Base-by-base conservation (phyloP, 1,139 yeast species). In the Suhomyces chickasaworum region DNA sequence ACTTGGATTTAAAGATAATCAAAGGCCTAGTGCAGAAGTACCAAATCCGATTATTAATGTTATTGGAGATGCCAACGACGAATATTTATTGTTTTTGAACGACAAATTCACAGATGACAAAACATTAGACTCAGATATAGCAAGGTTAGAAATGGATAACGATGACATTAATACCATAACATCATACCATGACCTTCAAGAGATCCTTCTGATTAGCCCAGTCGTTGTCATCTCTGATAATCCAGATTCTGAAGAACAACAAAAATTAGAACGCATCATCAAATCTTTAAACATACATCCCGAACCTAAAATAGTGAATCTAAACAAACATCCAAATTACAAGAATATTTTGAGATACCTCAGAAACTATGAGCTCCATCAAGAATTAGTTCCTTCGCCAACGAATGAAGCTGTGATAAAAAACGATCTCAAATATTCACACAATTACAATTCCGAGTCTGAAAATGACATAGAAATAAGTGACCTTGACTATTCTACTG, bases 271-370 rank as follows among this genome's bases (percentile, higher is more conserved):
- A 22, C 60, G 62, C 9, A 52, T 68, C 23, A 48, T 55, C 15
- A 41, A 46, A 18, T 55, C 53, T 21, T 49, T 67, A 15, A 56
- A 56, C 45, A 64, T 69, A 23, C 60, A 57, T n/a, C 74, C 74
- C 0, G 71, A 68, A 47, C 66, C 72, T 15, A 60, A 61, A 44
- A 52, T 60, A 3, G 65, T 68, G 4, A 58, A 66, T 43, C 57
- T 69, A 42, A 56, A 54, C 15, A 67, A 63, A 45, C 74, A 69
- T 49, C 74, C 74, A 15, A 63, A 66, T 45, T 60, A 60, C 45
- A 40, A 53, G 3, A 55, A 57, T 20, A 61, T 69, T 21, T 49
- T 63, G 37, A 50, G 52, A 3, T 68, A 68, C 49, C 58, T 69
- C 42, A 56, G 59, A 44, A 62, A 55, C 13, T 64, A 56, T 42